Conservation (phyloP, 176 grass and related monocot species). For the Oryza glaberrima region DNA sequence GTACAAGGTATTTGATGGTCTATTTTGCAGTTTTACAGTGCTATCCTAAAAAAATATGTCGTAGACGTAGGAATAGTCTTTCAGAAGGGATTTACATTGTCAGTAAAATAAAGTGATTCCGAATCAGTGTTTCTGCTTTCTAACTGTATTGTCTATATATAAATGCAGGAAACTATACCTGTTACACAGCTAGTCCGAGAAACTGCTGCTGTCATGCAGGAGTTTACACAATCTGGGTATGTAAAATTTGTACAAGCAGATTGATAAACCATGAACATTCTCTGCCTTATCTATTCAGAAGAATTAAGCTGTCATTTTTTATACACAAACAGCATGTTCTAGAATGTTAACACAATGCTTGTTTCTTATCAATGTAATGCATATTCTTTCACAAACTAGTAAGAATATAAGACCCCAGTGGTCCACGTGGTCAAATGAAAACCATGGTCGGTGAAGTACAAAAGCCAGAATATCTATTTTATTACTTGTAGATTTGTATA, state of each 20-base stretch:
- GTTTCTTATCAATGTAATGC: not conserved
- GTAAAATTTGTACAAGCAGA: conserved; percentile 25
- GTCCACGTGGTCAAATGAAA: not conserved
- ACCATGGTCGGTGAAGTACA: not conserved
- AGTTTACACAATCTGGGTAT: conserved; percentile 84
- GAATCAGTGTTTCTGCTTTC: not conserved
- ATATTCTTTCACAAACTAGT: not conserved
- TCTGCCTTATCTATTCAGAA: not conserved
- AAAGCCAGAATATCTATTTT: not conserved
- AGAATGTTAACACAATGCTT: not conserved
- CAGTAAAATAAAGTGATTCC: not conserved
- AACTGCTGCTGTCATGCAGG: conserved; percentile 78
- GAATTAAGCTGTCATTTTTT: not conserved
- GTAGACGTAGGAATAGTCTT: not conserved
- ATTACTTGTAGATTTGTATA: not conserved
- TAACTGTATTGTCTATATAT: not conserved
- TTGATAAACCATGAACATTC: conserved; percentile 14
- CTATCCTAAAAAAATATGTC: not conserved
- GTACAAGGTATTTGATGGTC: conserved; percentile 62
- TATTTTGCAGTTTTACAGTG: not conserved
- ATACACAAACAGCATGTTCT: not conserved
- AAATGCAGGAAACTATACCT: conserved; percentile 71
- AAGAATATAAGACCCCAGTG: not conserved
- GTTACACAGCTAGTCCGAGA: conserved; percentile 77
- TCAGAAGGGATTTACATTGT: not conserved